Percentiles rank a stretch among this genome's conserved stretches.
Conservation (phyloP, 805 yeast species). For the Wickerhamomyces queroliae region DNA sequence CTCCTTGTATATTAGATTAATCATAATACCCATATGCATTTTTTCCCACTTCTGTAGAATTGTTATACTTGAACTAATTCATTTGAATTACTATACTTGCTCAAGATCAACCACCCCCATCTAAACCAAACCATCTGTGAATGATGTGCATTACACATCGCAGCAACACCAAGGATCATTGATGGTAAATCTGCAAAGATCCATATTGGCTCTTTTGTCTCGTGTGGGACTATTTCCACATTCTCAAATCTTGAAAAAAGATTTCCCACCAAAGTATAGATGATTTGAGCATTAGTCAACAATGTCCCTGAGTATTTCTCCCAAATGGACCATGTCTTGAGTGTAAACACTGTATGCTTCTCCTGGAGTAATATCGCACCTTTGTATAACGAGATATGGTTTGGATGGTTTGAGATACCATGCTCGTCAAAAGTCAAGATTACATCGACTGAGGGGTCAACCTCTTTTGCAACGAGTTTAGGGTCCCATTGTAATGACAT, state of each 20-base stretch:
- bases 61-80: conserved; percentile 37
- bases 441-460: conserved; percentile 30
- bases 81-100: conserved; percentile 75
- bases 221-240: not conserved
- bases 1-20: not conserved
- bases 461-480: conserved; percentile 30
- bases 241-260: conserved; percentile 2
- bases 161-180: conserved; percentile 38
- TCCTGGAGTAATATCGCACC: conserved; percentile 32
- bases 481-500: conserved; percentile 63
- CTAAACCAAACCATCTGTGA: conserved; percentile 96
- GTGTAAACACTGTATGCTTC: conserved; percentile 16
- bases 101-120: conserved; percentile 75
- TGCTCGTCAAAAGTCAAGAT: conserved; percentile 73
- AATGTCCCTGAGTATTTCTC: conserved; percentile 45
- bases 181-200: conserved; percentile 28
- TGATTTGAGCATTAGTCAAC: conserved; percentile 5
- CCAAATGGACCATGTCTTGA: conserved; percentile 26
- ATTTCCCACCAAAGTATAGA: not conserved
- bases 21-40: not conserved
- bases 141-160: conserved; percentile 78
- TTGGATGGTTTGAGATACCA: conserved; percentile 87
- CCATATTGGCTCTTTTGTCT: conserved; percentile 29
- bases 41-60: conserved; percentile 6
- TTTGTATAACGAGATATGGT: conserved; percentile 62